Evolutionary conservation across 2,329 filamentous ascomycete genomes (phyloP), one percentile per base, ranked within the genome.

Genomic region (Ilyonectria robusta): DNA sequence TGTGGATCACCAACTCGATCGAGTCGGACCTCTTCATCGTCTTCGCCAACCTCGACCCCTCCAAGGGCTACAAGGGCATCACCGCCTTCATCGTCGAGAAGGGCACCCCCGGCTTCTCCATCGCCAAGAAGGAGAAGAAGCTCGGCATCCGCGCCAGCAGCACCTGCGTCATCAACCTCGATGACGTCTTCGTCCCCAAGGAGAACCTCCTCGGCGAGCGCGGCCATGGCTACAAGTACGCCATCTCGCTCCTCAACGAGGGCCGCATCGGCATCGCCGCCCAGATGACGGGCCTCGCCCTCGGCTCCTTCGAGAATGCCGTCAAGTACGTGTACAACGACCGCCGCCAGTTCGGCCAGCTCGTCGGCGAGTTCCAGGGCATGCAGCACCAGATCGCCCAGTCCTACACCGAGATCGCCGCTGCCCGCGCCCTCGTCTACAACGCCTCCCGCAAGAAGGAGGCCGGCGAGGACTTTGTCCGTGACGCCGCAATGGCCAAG

Each of bases 71-170:
- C 88, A 95, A 95, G 83, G 96, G 96, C 65, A 99, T 99, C 82
- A 95, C 94, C 2, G 96, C 96, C 59, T 99, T 99, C 80, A 86
- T 99, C 68, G 91, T 98, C 47, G 95, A 98, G 83, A 98, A 97
- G 86, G 92, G 87, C 77, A 93, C 90, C 56, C 91, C 92, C 62
- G 96, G 96, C 37, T 98, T 99, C 86, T 91, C 89, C 68, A 97
- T 99, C 77, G 94, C 96, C 46, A 99, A 99, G 89, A 99, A 99
- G 87, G 96, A 99, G 87, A 98, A 98, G 92, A 99, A 99, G 87
- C 91, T 99, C 55, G 96, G 96, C 66, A 99, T 99, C 84, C 92
- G 89, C 78, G 96, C 96, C 60, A 97, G 93, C 84, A 97, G 93
- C 84, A 99, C 96, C 35, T 99, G 96, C 82, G 95, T 98, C 70